Percentiles rank a stretch among this genome's conserved stretches.
These are phyloP conservation scores for Hemileccinum rubropunctum DNA, from an alignment of 768 basidiomycete species.

Conservation along the genomic window DNA sequence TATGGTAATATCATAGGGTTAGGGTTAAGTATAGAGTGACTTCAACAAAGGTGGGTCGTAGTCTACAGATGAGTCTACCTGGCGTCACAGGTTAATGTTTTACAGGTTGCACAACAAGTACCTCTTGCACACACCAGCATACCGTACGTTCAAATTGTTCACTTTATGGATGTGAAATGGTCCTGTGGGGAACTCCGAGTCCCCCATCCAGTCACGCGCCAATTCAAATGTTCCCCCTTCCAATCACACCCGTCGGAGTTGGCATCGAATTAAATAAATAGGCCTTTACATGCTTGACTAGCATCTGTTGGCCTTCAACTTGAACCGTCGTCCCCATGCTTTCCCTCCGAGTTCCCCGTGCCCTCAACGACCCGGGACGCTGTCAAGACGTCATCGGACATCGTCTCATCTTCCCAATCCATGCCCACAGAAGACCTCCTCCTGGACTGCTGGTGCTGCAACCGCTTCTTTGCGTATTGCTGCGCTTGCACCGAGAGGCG, in stretches of 20 bases:
- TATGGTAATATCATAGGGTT: slow-evolving; percentile 6
- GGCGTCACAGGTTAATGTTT: too few relatives aligned
- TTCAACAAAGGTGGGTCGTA: neutral
- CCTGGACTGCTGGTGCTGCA: slow-evolving; percentile 6
- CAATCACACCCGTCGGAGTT: neutral
- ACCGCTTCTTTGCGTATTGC: slow-evolving; percentile 15
- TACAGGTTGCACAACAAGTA: too few relatives aligned
- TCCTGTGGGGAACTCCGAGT: too few relatives aligned
- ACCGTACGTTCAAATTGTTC: too few relatives aligned
- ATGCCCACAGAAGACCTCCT: slow-evolving; percentile 11
- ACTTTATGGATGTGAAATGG: neutral
- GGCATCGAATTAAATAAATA: neutral
- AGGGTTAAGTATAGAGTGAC: too few relatives aligned
- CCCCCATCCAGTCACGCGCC: too few relatives aligned
- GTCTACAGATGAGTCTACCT: too few relatives aligned
- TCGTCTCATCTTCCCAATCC: slow-evolving; percentile 10
- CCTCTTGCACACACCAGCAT: too few relatives aligned
- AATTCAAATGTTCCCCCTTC: too few relatives aligned
- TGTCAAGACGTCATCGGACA: slow-evolving; percentile 13
- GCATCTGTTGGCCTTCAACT: neutral
- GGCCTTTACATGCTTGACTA: neutral
- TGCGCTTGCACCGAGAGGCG: slow-evolving; percentile 5
- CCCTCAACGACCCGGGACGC: neutral
- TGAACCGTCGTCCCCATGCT: slow-evolving; percentile 8
- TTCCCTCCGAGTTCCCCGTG: slow-evolving; percentile 7